phyloP scores from a whole-genome alignment of 768 basidiomycete genomes.

The Rhodotorula diobovata region DNA sequence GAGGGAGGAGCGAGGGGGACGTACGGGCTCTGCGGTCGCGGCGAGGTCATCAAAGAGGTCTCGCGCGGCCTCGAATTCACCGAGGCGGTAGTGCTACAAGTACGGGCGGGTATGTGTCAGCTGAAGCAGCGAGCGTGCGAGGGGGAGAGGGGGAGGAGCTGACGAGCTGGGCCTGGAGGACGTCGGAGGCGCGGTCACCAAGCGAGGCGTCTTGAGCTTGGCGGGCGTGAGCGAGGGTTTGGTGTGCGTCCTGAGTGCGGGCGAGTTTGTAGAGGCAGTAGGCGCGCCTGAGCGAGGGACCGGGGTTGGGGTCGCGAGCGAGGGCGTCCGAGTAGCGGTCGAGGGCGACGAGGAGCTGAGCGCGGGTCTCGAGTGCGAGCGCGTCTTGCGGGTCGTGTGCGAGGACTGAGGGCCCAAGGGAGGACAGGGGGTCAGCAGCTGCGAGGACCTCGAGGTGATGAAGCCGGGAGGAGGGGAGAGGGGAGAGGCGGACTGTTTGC shows the following conservation, averaged over 20 bases:
- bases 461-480: background rate
- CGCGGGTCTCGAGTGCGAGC: constrained; percentile 45
- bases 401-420: constrained; percentile 43
- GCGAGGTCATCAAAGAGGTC: constrained; percentile 49
- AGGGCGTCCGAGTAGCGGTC: constrained; percentile 48
- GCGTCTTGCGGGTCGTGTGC: constrained; percentile 42
- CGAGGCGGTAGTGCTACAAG: constrained; percentile 47
- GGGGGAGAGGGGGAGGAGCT: constrained; percentile 23
- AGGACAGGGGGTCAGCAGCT: background rate
- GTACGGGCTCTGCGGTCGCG: constrained; percentile 45
- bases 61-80: constrained; percentile 46
- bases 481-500: constrained; percentile 46
- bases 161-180: constrained; percentile 51
- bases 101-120: background rate
- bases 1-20: constrained; percentile 1
- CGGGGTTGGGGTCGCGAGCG: constrained; percentile 29
- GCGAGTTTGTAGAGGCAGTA: constrained; percentile 51
- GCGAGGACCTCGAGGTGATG: background rate
- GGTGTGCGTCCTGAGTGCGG: constrained; percentile 46
- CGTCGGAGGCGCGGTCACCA: constrained; percentile 43
- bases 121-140: background rate
- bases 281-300: constrained; percentile 44
- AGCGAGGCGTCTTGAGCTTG: constrained; percentile 22
- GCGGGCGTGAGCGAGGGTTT: constrained; percentile 39
- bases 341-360: constrained; percentile 50